phyloP scores from a whole-genome alignment of 257 asterid species.

The Coffea canephora region DNA sequence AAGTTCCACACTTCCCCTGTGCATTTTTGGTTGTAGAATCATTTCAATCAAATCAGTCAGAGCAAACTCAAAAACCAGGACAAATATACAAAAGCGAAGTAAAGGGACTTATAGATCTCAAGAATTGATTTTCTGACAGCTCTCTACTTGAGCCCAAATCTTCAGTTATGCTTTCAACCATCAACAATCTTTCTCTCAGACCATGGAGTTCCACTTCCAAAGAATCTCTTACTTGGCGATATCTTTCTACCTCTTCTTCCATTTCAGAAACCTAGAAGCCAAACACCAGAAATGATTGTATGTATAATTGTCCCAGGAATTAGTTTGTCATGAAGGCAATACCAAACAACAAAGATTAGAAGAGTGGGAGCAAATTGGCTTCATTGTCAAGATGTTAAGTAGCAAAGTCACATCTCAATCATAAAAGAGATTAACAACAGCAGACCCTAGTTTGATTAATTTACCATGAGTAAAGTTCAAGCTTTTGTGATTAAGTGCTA shows the following conservation, averaged over 20 bases:
- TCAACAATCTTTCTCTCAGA: slow-evolving; percentile 58
- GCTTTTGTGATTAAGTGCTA: not conserved
- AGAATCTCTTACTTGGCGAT: slow-evolving; percentile 51
- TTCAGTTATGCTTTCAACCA: slow-evolving; percentile 66
- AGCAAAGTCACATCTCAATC: not conserved
- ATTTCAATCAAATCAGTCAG: slow-evolving; percentile 16
- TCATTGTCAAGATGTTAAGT: not conserved
- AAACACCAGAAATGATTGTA: slow-evolving; percentile 15
- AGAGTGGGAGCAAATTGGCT: not conserved
- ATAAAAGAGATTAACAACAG: not conserved
- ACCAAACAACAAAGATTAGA: not conserved
- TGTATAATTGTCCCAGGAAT: not conserved
- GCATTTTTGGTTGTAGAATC: slow-evolving; percentile 33
- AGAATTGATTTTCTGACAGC: slow-evolving; percentile 36
- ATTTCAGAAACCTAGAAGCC: slow-evolving; percentile 63
- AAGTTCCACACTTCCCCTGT: slow-evolving; percentile 41
- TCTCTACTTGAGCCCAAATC: slow-evolving; percentile 45
- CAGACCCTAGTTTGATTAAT: not conserved
- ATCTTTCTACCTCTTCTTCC: slow-evolving; percentile 72
- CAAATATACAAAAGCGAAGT: slow-evolving; percentile 11
- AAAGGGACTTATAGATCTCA: slow-evolving; percentile 46
- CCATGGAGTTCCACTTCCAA: slow-evolving; percentile 65
- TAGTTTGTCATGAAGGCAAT: not conserved
- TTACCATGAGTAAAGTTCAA: not conserved
- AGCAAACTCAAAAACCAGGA: slow-evolving; percentile 2